Percentiles rank a stretch among this genome's conserved stretches.
phyloP scores from a whole-genome alignment of 192 early-diverging fungal genomes.

The Cetraspora pellucida region DNA sequence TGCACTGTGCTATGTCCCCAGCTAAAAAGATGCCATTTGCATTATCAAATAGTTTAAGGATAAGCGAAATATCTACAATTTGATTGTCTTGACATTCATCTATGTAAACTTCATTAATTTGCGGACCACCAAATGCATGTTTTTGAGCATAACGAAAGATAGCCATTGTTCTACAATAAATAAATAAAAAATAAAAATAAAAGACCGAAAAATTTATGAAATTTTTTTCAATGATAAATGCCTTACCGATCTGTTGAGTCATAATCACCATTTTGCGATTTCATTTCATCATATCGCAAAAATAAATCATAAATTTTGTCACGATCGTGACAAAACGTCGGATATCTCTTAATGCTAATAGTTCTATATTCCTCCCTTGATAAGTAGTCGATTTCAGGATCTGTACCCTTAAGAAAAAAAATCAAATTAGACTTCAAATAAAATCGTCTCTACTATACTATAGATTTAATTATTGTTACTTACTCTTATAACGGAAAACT shows the following conservation, averaged over 20 bases:
- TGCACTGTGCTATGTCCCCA: slow-evolving; percentile 30
- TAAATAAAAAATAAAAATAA: no score
- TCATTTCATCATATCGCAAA: slow-evolving; percentile 22
- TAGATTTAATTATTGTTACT: neutral
- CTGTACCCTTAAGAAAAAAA: slow-evolving; percentile 2
- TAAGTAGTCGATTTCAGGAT: neutral
- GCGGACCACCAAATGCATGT: slow-evolving; percentile 2
- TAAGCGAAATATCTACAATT: slow-evolving; percentile 18
- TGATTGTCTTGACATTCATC: slow-evolving; percentile 31
- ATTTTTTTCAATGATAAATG: neutral
- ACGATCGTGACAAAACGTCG: slow-evolving; percentile 16
- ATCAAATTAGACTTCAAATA: no score
- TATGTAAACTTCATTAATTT: slow-evolving; percentile 32
- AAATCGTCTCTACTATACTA: no score
- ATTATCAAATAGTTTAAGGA: slow-evolving; percentile 17
- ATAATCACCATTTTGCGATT: neutral
- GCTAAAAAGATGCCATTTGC: slow-evolving; percentile 18
- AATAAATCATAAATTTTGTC: slow-evolving; percentile 32
- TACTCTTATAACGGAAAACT: slow-evolving; percentile 29
- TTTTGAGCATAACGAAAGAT: slow-evolving; percentile 25
- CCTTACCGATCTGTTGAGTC: slow-evolving; percentile 23
- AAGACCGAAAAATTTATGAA: neutral
- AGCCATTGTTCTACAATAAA: slow-evolving; percentile 12
- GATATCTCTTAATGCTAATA: slow-evolving; percentile 28
- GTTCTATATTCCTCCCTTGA: slow-evolving; percentile 20